Conservation (phyloP, 2,329 filamentous ascomycete genomes). For the Talaromyces verruculosus region DNA sequence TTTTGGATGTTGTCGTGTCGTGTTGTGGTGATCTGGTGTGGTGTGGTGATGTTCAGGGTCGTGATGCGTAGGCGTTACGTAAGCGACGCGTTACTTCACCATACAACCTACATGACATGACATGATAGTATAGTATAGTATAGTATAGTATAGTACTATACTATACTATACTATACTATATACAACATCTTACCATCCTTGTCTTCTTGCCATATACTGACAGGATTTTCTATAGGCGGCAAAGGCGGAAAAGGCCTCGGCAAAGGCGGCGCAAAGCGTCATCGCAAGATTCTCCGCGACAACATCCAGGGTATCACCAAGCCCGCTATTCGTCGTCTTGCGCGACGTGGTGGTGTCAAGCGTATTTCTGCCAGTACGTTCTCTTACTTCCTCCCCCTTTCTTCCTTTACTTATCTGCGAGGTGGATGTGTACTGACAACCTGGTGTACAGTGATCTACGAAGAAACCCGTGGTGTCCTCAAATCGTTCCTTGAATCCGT, state of each 20-base stretch:
- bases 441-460: conserved; percentile 63
- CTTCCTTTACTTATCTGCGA: too few species aligned
- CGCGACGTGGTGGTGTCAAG: conserved; percentile 99
- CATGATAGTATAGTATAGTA: neutral
- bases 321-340: conserved; percentile 97
- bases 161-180: neutral
- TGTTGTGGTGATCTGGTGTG: neutral
- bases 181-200: neutral
- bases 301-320: conserved; percentile 99
- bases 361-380: conserved; percentile 80
- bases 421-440: too few species aligned
- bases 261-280: conserved; percentile 98
- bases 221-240: conserved; percentile 63
- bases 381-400: neutral
- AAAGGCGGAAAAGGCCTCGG: conserved; percentile 97
- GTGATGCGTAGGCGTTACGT: conserved; percentile 13
- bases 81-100: conserved; percentile 10
- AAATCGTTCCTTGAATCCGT: conserved; percentile 82
- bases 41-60: neutral
- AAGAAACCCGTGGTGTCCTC: conserved; percentile 77
- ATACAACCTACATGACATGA: neutral
- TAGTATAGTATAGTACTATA: neutral
- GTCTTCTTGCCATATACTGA: neutral
- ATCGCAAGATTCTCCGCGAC: conserved; percentile 99
- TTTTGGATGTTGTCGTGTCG: neutral